Percentiles rank a stretch among this genome's conserved stretches.
Conservation (phyloP, 805 yeast genomes). For the Ogataea sp. region DNA sequence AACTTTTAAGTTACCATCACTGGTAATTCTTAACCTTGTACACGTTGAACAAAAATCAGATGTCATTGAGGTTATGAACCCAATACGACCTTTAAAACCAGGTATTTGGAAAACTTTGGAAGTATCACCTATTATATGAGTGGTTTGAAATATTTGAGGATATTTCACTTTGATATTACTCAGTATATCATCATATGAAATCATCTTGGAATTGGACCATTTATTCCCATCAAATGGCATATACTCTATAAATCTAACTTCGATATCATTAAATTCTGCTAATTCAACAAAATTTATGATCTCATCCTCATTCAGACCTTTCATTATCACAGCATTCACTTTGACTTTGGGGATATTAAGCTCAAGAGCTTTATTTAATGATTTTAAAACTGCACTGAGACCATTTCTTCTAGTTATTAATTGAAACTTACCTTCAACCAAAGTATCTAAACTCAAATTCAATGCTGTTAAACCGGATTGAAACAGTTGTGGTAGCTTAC, state of each 20-base stretch:
- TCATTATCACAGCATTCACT: slow-evolving; percentile 42
- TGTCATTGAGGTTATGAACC: slow-evolving; percentile 51
- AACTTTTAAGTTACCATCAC: slow-evolving; percentile 48
- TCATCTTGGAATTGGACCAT: slow-evolving; percentile 39
- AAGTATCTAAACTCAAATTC: slow-evolving; percentile 41
- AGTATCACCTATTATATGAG: slow-evolving; percentile 36
- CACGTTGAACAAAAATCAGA: slow-evolving; percentile 43
- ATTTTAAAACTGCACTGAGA: slow-evolving; percentile 32
- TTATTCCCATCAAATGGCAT: slow-evolving; percentile 54
- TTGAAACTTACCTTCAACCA: slow-evolving; percentile 41
- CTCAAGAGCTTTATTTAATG: slow-evolving; percentile 35
- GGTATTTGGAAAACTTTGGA: slow-evolving; percentile 37
- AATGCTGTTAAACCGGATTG: slow-evolving; percentile 37
- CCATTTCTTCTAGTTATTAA: slow-evolving; percentile 46
- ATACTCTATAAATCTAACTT: slow-evolving; percentile 47
- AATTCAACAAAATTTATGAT: slow-evolving; percentile 37
- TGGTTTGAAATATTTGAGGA: slow-evolving; percentile 17
- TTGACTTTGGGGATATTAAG: slow-evolving; percentile 38
- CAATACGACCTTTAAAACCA: slow-evolving; percentile 35
- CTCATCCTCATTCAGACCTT: slow-evolving; percentile 44
- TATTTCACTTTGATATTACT: slow-evolving; percentile 22
- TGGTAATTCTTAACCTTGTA: slow-evolving; percentile 42
- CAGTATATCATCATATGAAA: slow-evolving; percentile 36
- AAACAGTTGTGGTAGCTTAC: slow-evolving; percentile 36
- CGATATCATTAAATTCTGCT: slow-evolving; percentile 30